Percentiles rank a stretch among this genome's conserved stretches.
Evolutionary conservation across 176 grass and related monocot genomes (phyloP).

Genomic region (Zea mays): DNA sequence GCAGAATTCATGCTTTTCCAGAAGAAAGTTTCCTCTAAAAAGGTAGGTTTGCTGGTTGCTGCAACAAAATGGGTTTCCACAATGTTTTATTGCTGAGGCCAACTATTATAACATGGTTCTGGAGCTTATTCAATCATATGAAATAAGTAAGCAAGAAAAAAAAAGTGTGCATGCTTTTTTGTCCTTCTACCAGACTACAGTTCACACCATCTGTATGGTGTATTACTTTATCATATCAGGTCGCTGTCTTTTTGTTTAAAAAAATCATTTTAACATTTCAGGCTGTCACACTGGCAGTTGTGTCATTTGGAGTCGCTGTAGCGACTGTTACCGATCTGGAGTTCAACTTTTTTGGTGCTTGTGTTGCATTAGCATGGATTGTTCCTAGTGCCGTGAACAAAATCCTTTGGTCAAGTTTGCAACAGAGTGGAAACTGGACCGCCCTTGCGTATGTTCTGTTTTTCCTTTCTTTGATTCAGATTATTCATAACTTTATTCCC

Average conservation of each 20-base stretch:
- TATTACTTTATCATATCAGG: neutral
- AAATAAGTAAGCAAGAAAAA: neutral
- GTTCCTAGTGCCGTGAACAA: conserved; percentile 92
- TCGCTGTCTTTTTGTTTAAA: no score
- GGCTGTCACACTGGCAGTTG: conserved; percentile 68
- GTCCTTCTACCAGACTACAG: conserved; percentile 20
- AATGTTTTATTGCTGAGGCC: neutral
- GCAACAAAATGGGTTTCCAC: neutral
- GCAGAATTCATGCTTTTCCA: conserved; percentile 84
- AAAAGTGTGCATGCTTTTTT: neutral
- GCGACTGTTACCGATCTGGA: conserved; percentile 91
- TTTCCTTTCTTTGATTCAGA: conserved; percentile 4
- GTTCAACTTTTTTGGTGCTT: conserved; percentile 94
- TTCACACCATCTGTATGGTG: conserved; percentile 19
- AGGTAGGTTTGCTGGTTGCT: conserved; percentile 48
- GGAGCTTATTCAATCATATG: neutral
- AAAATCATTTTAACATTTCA: conserved; percentile 26
- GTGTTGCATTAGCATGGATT: conserved; percentile 87
- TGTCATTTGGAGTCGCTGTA: conserved; percentile 77
- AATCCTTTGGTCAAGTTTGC: conserved; percentile 96
- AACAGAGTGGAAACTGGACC: conserved; percentile 86
- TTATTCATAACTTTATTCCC: neutral
- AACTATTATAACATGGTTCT: neutral
- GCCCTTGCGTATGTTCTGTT: conserved; percentile 82
- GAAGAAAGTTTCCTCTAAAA: conserved; percentile 76